phyloP scores from a whole-genome alignment of 352 stramenopile genomes.

The Globisporangium acanthophoron region DNA sequence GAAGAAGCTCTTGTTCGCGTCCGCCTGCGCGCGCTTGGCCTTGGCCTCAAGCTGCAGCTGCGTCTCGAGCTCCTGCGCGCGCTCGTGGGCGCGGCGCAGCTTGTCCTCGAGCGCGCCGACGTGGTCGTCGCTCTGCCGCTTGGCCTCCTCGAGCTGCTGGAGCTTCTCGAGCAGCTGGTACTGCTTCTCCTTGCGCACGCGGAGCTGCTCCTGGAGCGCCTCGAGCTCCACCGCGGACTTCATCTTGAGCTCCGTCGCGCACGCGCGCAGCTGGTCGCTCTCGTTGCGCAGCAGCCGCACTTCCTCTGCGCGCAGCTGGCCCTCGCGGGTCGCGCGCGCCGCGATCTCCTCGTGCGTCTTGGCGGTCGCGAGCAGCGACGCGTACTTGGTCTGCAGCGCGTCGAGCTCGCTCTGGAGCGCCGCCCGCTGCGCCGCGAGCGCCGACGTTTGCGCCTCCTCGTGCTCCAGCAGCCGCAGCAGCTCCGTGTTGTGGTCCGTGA shows the following conservation, averaged over 20 bases:
- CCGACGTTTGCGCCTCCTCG: conserved; percentile 87
- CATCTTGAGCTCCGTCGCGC: conserved; percentile 92
- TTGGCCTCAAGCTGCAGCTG: conserved; percentile 93
- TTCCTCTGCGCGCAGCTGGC: conserved; percentile 92
- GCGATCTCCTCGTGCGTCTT: conserved; percentile 93
- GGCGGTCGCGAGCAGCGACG: conserved; percentile 85
- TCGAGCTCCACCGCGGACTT: conserved; percentile 95
- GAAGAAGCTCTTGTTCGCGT: conserved; percentile 91
- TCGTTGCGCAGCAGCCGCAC: conserved; percentile 86
- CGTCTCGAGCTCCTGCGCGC: conserved; percentile 91
- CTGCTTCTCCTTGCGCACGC: conserved; percentile 96
- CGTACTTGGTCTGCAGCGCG: conserved; percentile 83
- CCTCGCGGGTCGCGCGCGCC: conserved; percentile 81
- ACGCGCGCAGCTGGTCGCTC: conserved; percentile 90
- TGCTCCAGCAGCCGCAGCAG: conserved; percentile 92
- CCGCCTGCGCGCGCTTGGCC: conserved; percentile 88
- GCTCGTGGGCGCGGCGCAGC: conserved; percentile 81
- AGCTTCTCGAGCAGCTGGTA: conserved; percentile 96
- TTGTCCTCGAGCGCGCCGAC: conserved; percentile 89
- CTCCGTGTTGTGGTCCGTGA: conserved; percentile 95
- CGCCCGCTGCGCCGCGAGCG: conserved; percentile 51
- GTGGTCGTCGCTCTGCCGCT: conserved; percentile 91
- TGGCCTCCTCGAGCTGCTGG: conserved; percentile 92
- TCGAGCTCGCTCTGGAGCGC: conserved; percentile 75
- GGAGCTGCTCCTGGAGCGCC: conserved; percentile 93